Percentiles rank a stretch among this genome's conserved stretches.
Evolutionary conservation across 1,139 yeast species (phyloP).

Genomic region (Geotrichum klebahnii): DNA sequence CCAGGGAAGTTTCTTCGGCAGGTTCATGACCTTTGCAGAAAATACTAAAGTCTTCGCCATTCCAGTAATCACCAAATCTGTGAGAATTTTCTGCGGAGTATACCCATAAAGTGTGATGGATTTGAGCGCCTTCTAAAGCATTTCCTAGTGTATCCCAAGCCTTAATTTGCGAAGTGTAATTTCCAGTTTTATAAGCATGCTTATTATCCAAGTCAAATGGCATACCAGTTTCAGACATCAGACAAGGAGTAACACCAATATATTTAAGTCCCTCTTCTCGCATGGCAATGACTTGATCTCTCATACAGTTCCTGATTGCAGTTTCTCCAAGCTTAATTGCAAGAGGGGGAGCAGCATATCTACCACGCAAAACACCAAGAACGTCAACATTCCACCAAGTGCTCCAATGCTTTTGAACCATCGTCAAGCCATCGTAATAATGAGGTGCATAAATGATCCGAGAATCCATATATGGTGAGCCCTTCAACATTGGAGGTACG

Average conservation of each 20-base stretch:
- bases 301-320: constrained; percentile 66
- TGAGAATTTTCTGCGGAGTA: constrained; percentile 67
- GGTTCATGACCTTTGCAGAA: constrained; percentile 48
- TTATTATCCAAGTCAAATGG: constrained; percentile 87
- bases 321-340: constrained; percentile 74
- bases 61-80: constrained; percentile 81
- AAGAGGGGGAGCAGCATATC: constrained; percentile 64
- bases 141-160: constrained; percentile 74
- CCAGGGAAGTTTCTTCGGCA: constrained; percentile 4
- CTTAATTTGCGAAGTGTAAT: constrained; percentile 62
- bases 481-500: constrained; percentile 64
- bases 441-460: constrained; percentile 75
- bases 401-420: constrained; percentile 77
- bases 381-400: constrained; percentile 69
- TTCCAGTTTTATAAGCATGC: constrained; percentile 56
- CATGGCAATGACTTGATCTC: constrained; percentile 61
- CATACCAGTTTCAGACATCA: constrained; percentile 88
- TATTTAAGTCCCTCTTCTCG: constrained; percentile 53
- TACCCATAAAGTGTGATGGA: constrained; percentile 78
- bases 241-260: constrained; percentile 59
- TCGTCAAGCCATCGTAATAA: constrained; percentile 83
- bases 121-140: constrained; percentile 66
- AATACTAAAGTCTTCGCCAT: constrained; percentile 81
- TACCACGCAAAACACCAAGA: constrained; percentile 70
- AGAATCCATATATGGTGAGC: constrained; percentile 54